Evolutionary conservation across 129 eudicot species (phyloP), one percentile per base, ranked within the genome.

Genomic region (Flaveria brownii): DNA sequence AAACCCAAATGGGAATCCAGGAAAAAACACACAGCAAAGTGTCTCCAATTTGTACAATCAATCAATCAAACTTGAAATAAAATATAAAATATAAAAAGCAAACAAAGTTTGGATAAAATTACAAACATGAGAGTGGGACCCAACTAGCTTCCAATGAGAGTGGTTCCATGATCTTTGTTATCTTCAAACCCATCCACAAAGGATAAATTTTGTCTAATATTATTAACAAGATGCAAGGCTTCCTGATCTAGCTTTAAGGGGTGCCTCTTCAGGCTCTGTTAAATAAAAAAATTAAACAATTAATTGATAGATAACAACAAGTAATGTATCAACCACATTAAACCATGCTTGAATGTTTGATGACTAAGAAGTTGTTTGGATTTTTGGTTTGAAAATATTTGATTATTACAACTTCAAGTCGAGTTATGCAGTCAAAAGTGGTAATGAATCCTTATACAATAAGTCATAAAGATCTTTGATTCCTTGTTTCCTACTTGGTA

Each of bases 211-310:
- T 86, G 87, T 59, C 92, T 82, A 39, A 94, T 88, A 78, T 82
- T 65, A 56, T 89, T 73, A 33, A 87, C 97, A 72, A 94, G 93
- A 68, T 78, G 85, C 70, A 80, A 70, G 41, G 83, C 89, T 80
- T 91, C 98, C 56, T 90, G 63, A 23, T 89, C 97, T 65, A 78
- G 75, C 82, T 89, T 89, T 71, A 94, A 59, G 17, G 92, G 84
- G 4, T 79, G 87, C 80, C 98, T 84, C 78, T 81, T 75, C 80
- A 94, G 72, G 68, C 90, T 88, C 98, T 94, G 90, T 26, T 68
- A 28, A 28, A 26, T 26, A 0, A 1, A 28, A 28, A 28, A 28
- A 28, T 28, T 28, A 2, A 28, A 28, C 2, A 28, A 28, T 28
- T 28, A 28, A 28, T 28, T 28, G 30, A 28, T 28, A 28, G 30